phyloP scores from a whole-genome alignment of 306 rosid species.

The Nissolia schottii region DNA sequence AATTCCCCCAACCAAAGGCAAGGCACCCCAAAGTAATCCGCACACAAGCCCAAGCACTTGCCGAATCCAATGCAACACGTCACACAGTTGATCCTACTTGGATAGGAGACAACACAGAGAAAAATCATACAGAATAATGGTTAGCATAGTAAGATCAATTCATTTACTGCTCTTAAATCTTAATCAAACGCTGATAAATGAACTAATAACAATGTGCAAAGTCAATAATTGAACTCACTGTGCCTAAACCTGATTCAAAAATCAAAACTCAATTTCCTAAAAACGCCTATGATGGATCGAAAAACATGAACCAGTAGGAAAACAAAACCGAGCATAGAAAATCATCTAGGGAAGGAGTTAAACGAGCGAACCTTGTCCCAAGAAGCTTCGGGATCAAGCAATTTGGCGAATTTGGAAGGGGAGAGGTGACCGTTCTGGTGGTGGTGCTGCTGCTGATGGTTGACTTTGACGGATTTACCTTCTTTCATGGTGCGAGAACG shows the following conservation, averaged over 20 bases:
- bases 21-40: slow-evolving; percentile 84
- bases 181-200: not conserved
- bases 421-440: slow-evolving; percentile 91
- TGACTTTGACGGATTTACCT: slow-evolving; percentile 61
- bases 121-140: not conserved
- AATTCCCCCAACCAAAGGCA: slow-evolving; percentile 90
- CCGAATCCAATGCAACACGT: slow-evolving; percentile 96
- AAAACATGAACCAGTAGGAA: not conserved
- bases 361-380: slow-evolving; percentile 99
- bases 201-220: not conserved
- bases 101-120: not conserved
- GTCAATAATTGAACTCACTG: not conserved
- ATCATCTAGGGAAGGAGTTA: too few relatives aligned
- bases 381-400: slow-evolving; percentile 95
- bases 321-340: not conserved
- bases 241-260: not conserved
- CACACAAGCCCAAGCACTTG: slow-evolving; percentile 67
- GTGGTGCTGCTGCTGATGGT: slow-evolving; percentile 59
- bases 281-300: not conserved
- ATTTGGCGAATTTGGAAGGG: slow-evolving; percentile 80
- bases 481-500: slow-evolving; percentile 64
- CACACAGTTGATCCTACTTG: slow-evolving; percentile 88
- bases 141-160: not conserved
- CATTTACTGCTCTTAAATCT: not conserved
- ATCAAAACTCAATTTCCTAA: not conserved